Base-by-base conservation (phyloP, 371 early-diverging fungal genomes). In the Syncephalastrum racemosum region DNA sequence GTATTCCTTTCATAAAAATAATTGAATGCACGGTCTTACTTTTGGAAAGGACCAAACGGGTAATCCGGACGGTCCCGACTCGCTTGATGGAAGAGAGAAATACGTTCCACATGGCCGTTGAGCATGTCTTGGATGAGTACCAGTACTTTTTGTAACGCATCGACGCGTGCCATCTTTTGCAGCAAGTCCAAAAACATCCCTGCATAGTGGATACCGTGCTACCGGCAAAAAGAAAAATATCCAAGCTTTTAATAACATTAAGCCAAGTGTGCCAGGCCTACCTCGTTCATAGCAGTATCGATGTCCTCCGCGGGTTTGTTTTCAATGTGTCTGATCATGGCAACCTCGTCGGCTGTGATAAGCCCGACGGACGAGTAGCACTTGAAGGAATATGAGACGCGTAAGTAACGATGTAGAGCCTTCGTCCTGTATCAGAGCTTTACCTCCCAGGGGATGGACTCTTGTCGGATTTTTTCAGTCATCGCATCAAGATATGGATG, bases 371-470 rank as follows among this genome's bases (percentile, higher is more conserved):
- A 92, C 3, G 91, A 92, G 90, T 91, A 63, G n/a, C 7, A 18
- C 27, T 13, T 19, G 46, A 51, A 51, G 7, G 22, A 25, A 25
- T 36, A 10, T 14, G 27, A 25, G 14, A 50, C 23, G n/a, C 46
- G 50, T 53, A 45, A 48, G 23, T 18, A 51, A 49, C 27, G 52
- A 23, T 31, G 16, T 45, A 18, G 13, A 19, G 2, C 56, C 36
- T 46, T 18, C 31, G 36, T 20, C n/a, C 19, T 42, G 25, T 45
- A 12, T n/a, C 16, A 20, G 6, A 36, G 3, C 25, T 7, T 27
- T 67, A 88, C 91, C 83, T 93, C 90, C 96, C 96, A 96, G 0
- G 95, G 93, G 62, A 94, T 87, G 14, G 90, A 79, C 54, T 84
- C 81, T 15, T 76, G 75, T 39, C 92, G 79, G 44, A 94, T 83